phyloP scores from a whole-genome alignment of 164 flowering plant species.

The Berberis thunbergii region DNA sequence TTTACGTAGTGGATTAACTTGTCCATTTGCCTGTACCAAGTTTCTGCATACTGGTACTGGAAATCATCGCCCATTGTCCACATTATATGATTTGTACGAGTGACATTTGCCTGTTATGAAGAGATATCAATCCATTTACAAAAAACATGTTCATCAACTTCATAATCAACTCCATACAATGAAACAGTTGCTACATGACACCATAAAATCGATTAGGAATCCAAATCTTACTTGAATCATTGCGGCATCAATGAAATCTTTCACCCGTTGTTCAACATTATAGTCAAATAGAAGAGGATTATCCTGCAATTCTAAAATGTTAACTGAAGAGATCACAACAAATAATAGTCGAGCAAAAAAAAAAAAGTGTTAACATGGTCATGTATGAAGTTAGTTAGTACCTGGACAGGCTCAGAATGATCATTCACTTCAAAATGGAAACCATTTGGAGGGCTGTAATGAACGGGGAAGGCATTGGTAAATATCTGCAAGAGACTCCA shows the following conservation, averaged over 20 bases:
- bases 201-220: not conserved
- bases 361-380: not conserved
- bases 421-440: conserved; percentile 72
- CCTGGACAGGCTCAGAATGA: conserved; percentile 58
- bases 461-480: conserved; percentile 64
- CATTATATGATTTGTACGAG: conserved; percentile 82
- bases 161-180: not conserved
- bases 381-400: conserved; percentile 10
- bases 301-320: conserved; percentile 48
- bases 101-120: conserved; percentile 61
- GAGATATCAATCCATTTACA: not conserved
- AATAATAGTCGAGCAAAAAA: not conserved
- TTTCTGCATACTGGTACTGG: conserved; percentile 77
- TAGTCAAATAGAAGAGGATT: conserved; percentile 51
- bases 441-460: conserved; percentile 65
- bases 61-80: conserved; percentile 99
- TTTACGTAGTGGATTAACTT: conserved; percentile 86
- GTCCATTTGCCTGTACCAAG: conserved; percentile 93
- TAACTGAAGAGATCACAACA: conserved; percentile 6
- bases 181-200: not conserved
- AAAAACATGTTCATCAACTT: not conserved
- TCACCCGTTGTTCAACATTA: conserved; percentile 65
- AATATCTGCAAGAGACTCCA: conserved; percentile 43
- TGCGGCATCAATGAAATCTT: conserved; percentile 69
- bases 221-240: conserved; percentile 40